Evolutionary conservation across 2,329 filamentous ascomycete genomes (phyloP), one percentile per base, ranked within the genome.

Genomic region (Hortaea sp.): DNA sequence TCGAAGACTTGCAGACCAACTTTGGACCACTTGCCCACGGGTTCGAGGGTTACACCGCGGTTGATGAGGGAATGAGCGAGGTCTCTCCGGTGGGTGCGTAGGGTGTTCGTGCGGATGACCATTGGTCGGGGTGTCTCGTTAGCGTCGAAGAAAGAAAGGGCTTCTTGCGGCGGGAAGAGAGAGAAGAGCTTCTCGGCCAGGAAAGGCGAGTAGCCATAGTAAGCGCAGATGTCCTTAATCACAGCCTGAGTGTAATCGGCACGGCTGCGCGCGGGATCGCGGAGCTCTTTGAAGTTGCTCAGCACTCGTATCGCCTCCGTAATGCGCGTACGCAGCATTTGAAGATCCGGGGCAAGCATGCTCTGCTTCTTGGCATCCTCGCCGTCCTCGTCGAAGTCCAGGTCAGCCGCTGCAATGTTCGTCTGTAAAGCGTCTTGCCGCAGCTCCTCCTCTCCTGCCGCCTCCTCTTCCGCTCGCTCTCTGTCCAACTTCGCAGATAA

Each of bases 21-120:
- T 72, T 98, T 98, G 57, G 85, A 92, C 92, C 92, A 98, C 68
- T 97, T 97, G 51, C 92, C 92, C 12, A 98, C 88, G 2, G 92
- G 92, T 68, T 98, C 90, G 35, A 98, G 78, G 10, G 89, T 94
- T 42, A 98, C 92, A 53, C 92, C 92, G 53, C 90, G 85, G 71
- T 95, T 95, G 74, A 95, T 95, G 49, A 95, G 77, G 1, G 89
- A 79, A 66, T 95, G 89, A 7, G 92, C 92, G 12, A 98, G 82
- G 52, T 94, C 89, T 55, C 81, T 70, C 55, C 81, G 73, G 59
- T 82, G 79, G 11, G 81, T 83, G 57, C 88, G 84, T 49, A 98
- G 78, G 6, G 90, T 98, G 69, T 98, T 98, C 52, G 92, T 97
- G 61, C 92, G 83, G 63, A 98, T 94, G 54, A 98, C 92, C 48